phyloP scores from a whole-genome alignment of 2,329 filamentous ascomycete genomes.

The Ceratocystis lukuohia region DNA sequence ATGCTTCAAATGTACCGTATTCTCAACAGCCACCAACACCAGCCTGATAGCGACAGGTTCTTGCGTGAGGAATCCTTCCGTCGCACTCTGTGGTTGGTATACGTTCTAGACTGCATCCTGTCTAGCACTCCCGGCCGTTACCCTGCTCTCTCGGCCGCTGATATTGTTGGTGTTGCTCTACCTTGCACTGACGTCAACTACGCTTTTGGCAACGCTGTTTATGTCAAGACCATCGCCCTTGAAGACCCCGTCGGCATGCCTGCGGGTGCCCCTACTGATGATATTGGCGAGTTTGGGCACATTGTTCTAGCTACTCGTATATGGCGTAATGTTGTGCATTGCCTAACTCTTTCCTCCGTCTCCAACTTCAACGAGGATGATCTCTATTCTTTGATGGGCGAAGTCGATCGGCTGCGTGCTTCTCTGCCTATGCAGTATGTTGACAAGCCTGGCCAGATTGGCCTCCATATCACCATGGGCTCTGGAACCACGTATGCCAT shows the following conservation, averaged over 20 bases:
- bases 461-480: constrained; percentile 50
- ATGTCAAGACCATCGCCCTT: constrained; percentile 41
- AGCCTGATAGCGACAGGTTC: constrained; percentile 43
- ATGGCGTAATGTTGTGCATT: constrained; percentile 48
- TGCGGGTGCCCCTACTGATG: constrained; percentile 31
- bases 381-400: constrained; percentile 37
- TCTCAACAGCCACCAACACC: constrained; percentile 40
- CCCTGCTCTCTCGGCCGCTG: constrained; percentile 40
- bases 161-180: constrained; percentile 42
- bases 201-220: constrained; percentile 47
- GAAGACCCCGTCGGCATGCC: constrained; percentile 29
- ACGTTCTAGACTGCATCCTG: constrained; percentile 49
- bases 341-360: constrained; percentile 42
- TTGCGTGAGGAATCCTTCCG: constrained; percentile 48
- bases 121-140: constrained; percentile 49
- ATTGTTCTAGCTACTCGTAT: constrained; percentile 48
- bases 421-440: constrained; percentile 46
- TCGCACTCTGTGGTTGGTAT: constrained; percentile 48
- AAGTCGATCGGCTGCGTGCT: constrained; percentile 42
- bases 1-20: constrained; percentile 53
- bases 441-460: constrained; percentile 48
- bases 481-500: constrained; percentile 50
- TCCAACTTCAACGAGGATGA: constrained; percentile 41
- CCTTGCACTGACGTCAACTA: constrained; percentile 50
- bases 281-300: constrained; percentile 48